Evolutionary conservation across 1,284 basidiomycete species (phyloP).

Genomic region (Tilletia caries): DNA sequence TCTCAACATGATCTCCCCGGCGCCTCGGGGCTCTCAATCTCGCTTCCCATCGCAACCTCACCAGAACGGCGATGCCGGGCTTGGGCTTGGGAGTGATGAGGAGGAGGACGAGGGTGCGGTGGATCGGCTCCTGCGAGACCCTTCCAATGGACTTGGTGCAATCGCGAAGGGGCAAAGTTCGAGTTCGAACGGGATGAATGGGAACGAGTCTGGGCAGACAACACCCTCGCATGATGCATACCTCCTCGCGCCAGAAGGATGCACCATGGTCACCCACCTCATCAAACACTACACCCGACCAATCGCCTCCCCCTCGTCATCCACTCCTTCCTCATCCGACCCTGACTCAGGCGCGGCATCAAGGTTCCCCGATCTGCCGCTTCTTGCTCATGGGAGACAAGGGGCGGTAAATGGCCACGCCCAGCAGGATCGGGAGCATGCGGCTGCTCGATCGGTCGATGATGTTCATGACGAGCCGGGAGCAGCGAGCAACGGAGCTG

Average conservation of each 20-base stretch:
- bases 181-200: slow-evolving; percentile 2
- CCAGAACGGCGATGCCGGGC: not conserved
- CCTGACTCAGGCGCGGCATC: not conserved
- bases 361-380: not conserved
- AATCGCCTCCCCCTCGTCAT: not conserved
- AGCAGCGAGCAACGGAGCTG: not conserved
- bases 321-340: not conserved
- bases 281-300: slow-evolving; percentile 17
- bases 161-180: not conserved
- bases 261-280: slow-evolving; percentile 48
- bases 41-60: no score
- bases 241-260: slow-evolving; percentile 2
- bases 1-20: slow-evolving; percentile 35
- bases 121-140: slow-evolving; percentile 8
- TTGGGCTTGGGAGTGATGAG: not conserved
- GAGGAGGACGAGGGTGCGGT: slow-evolving; percentile 19
- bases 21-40: not conserved
- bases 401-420: not conserved
- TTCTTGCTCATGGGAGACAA: not conserved
- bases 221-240: not conserved
- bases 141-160: not conserved
- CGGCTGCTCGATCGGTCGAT: not conserved
- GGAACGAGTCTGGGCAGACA: not conserved
- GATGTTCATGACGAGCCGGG: no score
- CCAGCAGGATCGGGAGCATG: not conserved